Conservation (phyloP, 768 basidiomycete genomes). For the Albatrellus ellisii region DNA sequence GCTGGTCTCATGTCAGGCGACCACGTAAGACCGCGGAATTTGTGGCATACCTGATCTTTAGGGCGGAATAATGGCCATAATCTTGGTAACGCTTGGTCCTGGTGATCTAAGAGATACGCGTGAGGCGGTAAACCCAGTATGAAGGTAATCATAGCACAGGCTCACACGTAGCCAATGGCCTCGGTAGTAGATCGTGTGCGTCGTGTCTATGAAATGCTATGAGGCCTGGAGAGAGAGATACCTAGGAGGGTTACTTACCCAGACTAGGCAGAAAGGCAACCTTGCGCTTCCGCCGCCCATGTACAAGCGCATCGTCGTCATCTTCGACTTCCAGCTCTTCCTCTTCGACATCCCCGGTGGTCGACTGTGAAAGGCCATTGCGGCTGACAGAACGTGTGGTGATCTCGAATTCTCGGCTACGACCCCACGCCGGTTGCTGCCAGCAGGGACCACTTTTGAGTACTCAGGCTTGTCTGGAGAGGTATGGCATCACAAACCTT, state of each 20-base stretch:
- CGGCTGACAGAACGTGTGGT: slow-evolving; percentile 65
- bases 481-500: slow-evolving; percentile 35
- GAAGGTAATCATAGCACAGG: slow-evolving; percentile 9
- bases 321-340: slow-evolving; percentile 50
- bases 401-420: slow-evolving; percentile 82
- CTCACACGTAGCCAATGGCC: slow-evolving; percentile 79
- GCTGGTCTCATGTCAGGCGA: slow-evolving; percentile 23
- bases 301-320: slow-evolving; percentile 46
- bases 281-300: slow-evolving; percentile 62
- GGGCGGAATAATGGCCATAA: slow-evolving; percentile 56
- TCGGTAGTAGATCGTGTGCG: slow-evolving; percentile 81
- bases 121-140: slow-evolving; percentile 7
- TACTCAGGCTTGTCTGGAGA: not conserved
- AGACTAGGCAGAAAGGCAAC: slow-evolving; percentile 81
- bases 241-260: slow-evolving; percentile 31
- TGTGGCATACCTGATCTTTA: slow-evolving; percentile 64
- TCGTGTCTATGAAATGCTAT: slow-evolving; percentile 42
- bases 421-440: slow-evolving; percentile 86
- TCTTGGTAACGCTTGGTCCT: slow-evolving; percentile 67
- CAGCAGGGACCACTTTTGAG: slow-evolving; percentile 6
- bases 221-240: slow-evolving; percentile 7
- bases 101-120: slow-evolving; percentile 42
- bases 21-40: slow-evolving; percentile 12
- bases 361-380: slow-evolving; percentile 49
- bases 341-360: slow-evolving; percentile 67